These are phyloP conservation scores for Yamadazyma sp. DNA, from an alignment of 805 yeast genomes.

Conservation along the genomic window DNA sequence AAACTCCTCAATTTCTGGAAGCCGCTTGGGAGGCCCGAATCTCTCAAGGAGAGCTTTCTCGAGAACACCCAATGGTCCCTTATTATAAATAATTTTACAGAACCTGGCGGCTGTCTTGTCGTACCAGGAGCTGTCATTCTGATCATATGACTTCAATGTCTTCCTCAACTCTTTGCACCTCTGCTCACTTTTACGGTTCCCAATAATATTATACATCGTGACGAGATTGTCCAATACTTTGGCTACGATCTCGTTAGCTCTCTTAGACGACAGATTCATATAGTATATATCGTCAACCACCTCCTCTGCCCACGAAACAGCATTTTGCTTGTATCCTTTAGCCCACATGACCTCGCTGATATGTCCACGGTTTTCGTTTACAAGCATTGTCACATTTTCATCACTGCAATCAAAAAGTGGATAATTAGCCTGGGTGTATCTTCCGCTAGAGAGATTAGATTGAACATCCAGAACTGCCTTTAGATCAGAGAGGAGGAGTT, in stretches of 20 bases:
- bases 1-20: conserved; percentile 40
- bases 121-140: conserved; percentile 30
- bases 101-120: conserved; percentile 31
- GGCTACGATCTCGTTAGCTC: conserved; percentile 29
- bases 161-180: conserved; percentile 29
- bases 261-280: conserved; percentile 25
- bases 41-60: conserved; percentile 41
- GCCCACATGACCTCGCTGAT: conserved; percentile 44
- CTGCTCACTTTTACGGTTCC: conserved; percentile 23
- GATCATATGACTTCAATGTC: conserved; percentile 28
- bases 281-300: conserved; percentile 37
- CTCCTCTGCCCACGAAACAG: conserved; percentile 44
- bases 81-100: conserved; percentile 38
- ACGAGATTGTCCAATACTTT: conserved; percentile 32
- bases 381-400: conserved; percentile 26
- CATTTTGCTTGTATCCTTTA: conserved; percentile 36
- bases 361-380: conserved; percentile 38
- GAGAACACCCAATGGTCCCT: conserved; percentile 43
- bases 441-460: conserved; percentile 18
- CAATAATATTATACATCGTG: conserved; percentile 29
- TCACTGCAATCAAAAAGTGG: conserved; percentile 39
- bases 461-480: conserved; percentile 23
- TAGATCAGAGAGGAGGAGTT: conserved; percentile 38
- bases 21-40: conserved; percentile 32
- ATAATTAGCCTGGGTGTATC: conserved; percentile 25